These are phyloP conservation scores for Drechslerella dactyloides DNA, from an alignment of 2,329 filamentous ascomycete species.

Conservation along the genomic window DNA sequence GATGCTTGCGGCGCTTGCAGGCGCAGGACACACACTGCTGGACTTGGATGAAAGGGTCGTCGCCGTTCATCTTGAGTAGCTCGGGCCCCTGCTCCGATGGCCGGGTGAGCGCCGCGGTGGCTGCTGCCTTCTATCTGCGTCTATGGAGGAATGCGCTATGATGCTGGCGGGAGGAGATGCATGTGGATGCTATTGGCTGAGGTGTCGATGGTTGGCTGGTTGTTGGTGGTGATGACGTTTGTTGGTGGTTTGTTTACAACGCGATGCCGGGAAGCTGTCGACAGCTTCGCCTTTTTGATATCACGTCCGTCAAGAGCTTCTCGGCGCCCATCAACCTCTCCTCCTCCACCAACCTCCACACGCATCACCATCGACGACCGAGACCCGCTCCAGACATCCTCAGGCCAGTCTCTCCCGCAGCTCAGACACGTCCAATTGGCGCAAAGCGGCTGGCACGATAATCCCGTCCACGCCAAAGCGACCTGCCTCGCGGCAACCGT, in stretches of 20 bases:
- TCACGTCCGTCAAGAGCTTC: constrained; percentile 4
- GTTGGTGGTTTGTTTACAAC: constrained; percentile 50
- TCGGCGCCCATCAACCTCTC: constrained; percentile 1
- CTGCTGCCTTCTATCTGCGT: background rate
- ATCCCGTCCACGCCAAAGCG: constrained; percentile 28
- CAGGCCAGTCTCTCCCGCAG: background rate
- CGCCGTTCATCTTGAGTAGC: constrained; percentile 50
- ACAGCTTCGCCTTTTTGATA: constrained; percentile 19
- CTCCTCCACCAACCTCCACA: background rate
- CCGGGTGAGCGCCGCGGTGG: background rate
- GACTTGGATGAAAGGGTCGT: constrained; percentile 56
- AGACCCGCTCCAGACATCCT: background rate
- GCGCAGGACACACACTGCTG: constrained; percentile 52
- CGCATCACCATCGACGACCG: background rate
- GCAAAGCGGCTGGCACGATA: constrained; percentile 29
- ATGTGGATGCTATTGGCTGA: background rate
- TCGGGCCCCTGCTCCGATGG: constrained; percentile 14
- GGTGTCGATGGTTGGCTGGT: background rate
- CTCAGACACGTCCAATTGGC: constrained; percentile 3
- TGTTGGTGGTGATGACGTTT: constrained; percentile 37
- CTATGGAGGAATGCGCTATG: background rate
- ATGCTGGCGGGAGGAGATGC: background rate
- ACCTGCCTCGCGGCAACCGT: constrained; percentile 20
- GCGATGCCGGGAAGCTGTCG: constrained; percentile 21
- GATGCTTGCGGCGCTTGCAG: background rate